phyloP scores from a whole-genome alignment of 306 rosid species.

The Glycyrrhiza uralensis region DNA sequence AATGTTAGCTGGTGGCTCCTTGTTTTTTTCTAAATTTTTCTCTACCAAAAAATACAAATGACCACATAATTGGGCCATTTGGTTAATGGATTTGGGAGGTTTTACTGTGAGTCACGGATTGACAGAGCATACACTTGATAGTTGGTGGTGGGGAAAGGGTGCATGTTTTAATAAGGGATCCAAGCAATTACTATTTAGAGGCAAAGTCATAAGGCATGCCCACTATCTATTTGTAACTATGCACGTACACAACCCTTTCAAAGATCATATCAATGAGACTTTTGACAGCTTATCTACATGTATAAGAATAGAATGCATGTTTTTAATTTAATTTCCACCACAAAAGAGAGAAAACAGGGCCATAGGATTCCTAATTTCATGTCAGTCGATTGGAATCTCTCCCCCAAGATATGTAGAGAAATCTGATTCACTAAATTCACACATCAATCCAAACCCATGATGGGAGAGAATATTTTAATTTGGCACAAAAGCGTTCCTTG shows the following conservation, averaged over 20 bases:
- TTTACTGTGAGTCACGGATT: slow-evolving; percentile 14
- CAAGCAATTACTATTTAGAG: neutral
- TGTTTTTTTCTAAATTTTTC: no score
- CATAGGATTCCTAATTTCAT: slow-evolving; percentile 34
- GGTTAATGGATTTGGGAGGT: neutral
- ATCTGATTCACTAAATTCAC: slow-evolving; percentile 15
- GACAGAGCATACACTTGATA: neutral
- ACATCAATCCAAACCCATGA: slow-evolving; percentile 24
- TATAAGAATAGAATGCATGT: neutral
- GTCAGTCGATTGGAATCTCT: slow-evolving; percentile 30
- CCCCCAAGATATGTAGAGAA: neutral
- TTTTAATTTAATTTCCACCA: slow-evolving; percentile 27
- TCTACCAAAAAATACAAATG: no score
- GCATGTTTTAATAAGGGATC: neutral
- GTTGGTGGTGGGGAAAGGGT: neutral
- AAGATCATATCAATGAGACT: slow-evolving; percentile 16
- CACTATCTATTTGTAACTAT: neutral
- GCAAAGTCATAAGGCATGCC: slow-evolving; percentile 1
- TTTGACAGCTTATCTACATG: slow-evolving; percentile 19
- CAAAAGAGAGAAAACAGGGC: neutral
- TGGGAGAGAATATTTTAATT: neutral
- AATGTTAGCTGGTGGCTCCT: no score
- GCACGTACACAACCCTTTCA: neutral
- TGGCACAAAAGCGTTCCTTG: neutral
- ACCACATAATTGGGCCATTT: neutral